Conservation (phyloP, 192 early-diverging fungal species). For the Kappamyces sp. region DNA sequence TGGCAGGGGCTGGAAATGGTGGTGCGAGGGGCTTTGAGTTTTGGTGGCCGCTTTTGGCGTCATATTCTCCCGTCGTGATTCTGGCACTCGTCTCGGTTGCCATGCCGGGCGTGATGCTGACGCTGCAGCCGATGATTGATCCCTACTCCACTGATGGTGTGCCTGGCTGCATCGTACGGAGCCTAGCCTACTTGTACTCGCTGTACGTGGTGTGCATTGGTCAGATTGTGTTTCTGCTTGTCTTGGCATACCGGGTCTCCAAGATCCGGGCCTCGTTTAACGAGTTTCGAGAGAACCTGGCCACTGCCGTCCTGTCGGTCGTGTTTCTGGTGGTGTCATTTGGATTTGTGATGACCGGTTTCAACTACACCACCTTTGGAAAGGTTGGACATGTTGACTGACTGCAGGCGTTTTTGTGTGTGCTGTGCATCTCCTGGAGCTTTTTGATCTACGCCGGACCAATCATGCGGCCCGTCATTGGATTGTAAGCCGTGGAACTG, state of each 20-base stretch:
- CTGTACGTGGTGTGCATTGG: background rate
- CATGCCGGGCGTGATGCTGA: background rate
- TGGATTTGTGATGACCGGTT: slow-evolving; percentile 3
- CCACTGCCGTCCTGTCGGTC: background rate
- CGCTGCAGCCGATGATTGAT: background rate
- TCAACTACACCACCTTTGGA: background rate
- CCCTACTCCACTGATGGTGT: background rate
- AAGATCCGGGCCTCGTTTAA: background rate
- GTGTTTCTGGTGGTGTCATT: background rate
- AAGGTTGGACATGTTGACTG: background rate
- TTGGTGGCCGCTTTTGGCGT: background rate
- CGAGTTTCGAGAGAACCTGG: slow-evolving; percentile 10
- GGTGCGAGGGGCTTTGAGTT: background rate
- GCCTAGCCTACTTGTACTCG: background rate
- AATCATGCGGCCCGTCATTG: background rate
- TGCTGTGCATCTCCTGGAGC: background rate
- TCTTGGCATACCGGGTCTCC: slow-evolving; percentile 2
- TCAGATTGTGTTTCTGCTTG: background rate
- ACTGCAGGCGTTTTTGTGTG: background rate
- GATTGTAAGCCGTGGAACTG: background rate
- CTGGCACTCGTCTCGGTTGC: no score
- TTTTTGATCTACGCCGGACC: background rate
- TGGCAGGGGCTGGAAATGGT: no score
- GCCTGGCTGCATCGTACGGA: background rate
- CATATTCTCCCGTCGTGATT: background rate